Evolutionary conservation across 306 rosid genomes (phyloP).

Genomic region (Trichosanthes truncata): DNA sequence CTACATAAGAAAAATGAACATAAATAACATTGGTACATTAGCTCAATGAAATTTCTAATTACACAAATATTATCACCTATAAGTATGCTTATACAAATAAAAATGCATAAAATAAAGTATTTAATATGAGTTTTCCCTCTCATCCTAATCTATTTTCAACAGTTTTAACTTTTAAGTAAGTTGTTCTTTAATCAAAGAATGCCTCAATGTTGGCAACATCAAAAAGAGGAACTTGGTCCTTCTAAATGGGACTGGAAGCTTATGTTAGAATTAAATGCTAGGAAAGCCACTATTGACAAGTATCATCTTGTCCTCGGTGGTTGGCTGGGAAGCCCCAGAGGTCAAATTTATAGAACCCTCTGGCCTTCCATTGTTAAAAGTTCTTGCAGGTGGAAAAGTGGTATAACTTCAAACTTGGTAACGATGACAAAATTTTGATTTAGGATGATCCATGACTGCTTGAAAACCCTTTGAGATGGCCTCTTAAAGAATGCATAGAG

Average conservation of each 20-base stretch:
- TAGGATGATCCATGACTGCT: too few species aligned
- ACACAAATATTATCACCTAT: not conserved
- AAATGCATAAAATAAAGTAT: not conserved
- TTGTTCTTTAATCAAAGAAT: not conserved
- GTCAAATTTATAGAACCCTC: too few species aligned
- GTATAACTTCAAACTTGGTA: too few species aligned
- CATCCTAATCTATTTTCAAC: not conserved
- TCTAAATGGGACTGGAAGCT: not conserved
- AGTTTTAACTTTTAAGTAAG: not conserved
- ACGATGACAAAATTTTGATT: too few species aligned
- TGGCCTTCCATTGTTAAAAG: too few species aligned
- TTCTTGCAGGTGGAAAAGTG: too few species aligned
- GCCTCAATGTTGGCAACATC: not conserved
- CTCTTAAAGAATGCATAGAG: not conserved
- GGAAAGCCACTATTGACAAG: too few species aligned
- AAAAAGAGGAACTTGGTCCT: not conserved
- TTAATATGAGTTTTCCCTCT: not conserved
- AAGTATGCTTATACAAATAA: not conserved
- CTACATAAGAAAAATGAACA: not conserved
- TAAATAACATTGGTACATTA: not conserved
- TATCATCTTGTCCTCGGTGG: too few species aligned
- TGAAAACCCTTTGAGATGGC: too few species aligned
- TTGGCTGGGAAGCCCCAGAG: too few species aligned
- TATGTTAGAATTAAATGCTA: too few species aligned
- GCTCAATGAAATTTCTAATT: not conserved